Percentiles rank a stretch among this genome's conserved stretches.
Conservation (phyloP, 2,329 filamentous ascomycete species). For the Chaetothyriales sp. region DNA sequence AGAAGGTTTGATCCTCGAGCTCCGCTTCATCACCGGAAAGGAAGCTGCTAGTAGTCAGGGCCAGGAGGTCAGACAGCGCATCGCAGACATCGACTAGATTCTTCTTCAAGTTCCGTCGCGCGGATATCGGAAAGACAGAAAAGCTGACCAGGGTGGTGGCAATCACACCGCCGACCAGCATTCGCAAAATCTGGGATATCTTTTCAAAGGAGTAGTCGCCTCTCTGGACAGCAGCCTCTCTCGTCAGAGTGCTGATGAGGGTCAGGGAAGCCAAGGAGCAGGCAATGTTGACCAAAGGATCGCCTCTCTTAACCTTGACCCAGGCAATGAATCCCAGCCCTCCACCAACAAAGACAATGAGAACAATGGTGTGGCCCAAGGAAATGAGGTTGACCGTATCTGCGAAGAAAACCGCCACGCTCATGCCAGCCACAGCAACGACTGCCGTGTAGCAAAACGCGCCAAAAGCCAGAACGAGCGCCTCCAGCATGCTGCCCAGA, state of each 20-base stretch:
- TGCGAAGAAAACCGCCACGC: constrained; percentile 65
- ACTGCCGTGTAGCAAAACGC: constrained; percentile 67
- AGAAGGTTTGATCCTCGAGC: constrained; percentile 50
- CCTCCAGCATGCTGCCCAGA: constrained; percentile 78
- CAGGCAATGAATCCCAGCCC: constrained; percentile 78
- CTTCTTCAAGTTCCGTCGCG: constrained; percentile 55
- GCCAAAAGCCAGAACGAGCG: constrained; percentile 56
- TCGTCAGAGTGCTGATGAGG: constrained; percentile 78
- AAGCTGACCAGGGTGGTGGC: constrained; percentile 62
- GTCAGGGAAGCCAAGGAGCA: constrained; percentile 76
- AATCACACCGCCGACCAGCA: constrained; percentile 63
- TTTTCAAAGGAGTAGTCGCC: constrained; percentile 70
- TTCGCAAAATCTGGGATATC: constrained; percentile 67
- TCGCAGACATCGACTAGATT: constrained; percentile 60
- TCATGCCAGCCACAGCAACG: constrained; percentile 73
- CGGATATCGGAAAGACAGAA: constrained; percentile 62
- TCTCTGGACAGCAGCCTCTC: constrained; percentile 73
- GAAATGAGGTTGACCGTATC: constrained; percentile 48
- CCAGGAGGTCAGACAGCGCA: constrained; percentile 65
- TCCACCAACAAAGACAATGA: constrained; percentile 71
- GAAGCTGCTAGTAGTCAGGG: constrained; percentile 68
- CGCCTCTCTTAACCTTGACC: constrained; percentile 66
- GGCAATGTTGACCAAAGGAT: constrained; percentile 67
- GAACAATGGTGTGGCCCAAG: constrained; percentile 62
- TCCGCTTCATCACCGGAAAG: constrained; percentile 69